Conservation (phyloP, 257 asterid genomes). For the Parsonsia alboflavescens region DNA sequence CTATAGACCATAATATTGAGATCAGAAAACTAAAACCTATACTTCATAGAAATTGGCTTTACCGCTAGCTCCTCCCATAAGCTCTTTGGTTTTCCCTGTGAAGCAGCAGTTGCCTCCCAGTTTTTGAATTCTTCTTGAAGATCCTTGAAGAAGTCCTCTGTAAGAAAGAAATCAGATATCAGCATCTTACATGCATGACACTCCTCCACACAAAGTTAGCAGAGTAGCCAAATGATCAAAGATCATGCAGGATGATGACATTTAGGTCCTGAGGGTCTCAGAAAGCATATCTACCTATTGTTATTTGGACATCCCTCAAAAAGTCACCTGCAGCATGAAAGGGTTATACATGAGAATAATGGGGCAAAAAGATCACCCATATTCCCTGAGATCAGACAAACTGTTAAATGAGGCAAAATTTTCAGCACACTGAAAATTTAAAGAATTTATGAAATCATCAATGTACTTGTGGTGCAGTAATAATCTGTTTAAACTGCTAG, state of each 20-base stretch:
- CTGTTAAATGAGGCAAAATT: slow-evolving; percentile 12
- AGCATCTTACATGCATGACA: slow-evolving; percentile 18
- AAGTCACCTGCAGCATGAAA: slow-evolving; percentile 84
- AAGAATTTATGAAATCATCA: background rate
- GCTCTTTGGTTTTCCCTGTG: slow-evolving; percentile 83
- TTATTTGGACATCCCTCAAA: slow-evolving; percentile 83
- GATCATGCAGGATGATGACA: slow-evolving; percentile 23
- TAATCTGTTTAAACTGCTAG: background rate
- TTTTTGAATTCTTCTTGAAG: slow-evolving; percentile 85
- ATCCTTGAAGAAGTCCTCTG: slow-evolving; percentile 90
- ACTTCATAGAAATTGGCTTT: slow-evolving; percentile 18
- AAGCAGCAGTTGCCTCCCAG: slow-evolving; percentile 68
- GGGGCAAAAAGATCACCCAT: slow-evolving; percentile 6
- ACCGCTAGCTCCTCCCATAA: slow-evolving; percentile 93
- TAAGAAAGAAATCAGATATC: slow-evolving; percentile 22
- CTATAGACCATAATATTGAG: background rate
- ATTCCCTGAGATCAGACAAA: slow-evolving; percentile 10
- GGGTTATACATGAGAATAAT: slow-evolving; percentile 49
- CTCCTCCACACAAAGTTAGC: slow-evolving; percentile 10
- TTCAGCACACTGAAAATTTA: background rate
- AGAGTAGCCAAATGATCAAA: slow-evolving; percentile 14
- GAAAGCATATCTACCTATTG: slow-evolving; percentile 72
- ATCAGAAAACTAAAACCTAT: background rate
- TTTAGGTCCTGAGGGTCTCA: slow-evolving; percentile 23
- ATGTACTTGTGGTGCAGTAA: background rate